phyloP scores from a whole-genome alignment of 495 filamentous ascomycete genomes.

The Penicillium argentinense region DNA sequence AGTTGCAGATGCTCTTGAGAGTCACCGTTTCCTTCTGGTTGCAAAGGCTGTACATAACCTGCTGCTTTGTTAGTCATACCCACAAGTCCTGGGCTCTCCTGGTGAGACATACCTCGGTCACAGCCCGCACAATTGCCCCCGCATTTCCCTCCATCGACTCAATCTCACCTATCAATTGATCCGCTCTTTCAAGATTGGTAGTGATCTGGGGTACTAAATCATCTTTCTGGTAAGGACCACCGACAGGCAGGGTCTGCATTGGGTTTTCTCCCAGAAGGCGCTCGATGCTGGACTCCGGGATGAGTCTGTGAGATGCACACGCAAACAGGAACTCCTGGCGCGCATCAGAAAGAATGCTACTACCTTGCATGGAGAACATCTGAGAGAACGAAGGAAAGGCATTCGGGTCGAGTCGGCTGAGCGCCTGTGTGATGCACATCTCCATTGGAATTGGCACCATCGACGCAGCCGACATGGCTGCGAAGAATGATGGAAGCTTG shows the following conservation, averaged over 20 bases:
- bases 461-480: constrained; percentile 56
- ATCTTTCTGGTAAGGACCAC: constrained; percentile 74
- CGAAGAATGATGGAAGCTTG: constrained; percentile 80
- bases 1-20: constrained; percentile 78
- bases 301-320: constrained; percentile 80
- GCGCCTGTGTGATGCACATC: constrained; percentile 75
- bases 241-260: constrained; percentile 73
- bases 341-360: constrained; percentile 75
- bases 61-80: background rate
- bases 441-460: constrained; percentile 70
- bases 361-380: constrained; percentile 76
- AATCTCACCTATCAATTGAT: constrained; percentile 73
- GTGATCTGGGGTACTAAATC: constrained; percentile 72
- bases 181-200: constrained; percentile 66
- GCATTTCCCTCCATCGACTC: constrained; percentile 96
- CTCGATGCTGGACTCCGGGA: constrained; percentile 76
- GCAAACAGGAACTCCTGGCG: constrained; percentile 91
- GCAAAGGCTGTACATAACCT: constrained; percentile 79
- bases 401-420: constrained; percentile 72
- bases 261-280: constrained; percentile 81
- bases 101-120: constrained; percentile 64
- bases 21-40: constrained; percentile 86
- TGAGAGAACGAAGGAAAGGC: constrained; percentile 77
- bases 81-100: background rate
- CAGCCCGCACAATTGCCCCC: constrained; percentile 78